phyloP scores from a whole-genome alignment of 2,329 filamentous ascomycete genomes.

The Aureobasidium vineae region DNA sequence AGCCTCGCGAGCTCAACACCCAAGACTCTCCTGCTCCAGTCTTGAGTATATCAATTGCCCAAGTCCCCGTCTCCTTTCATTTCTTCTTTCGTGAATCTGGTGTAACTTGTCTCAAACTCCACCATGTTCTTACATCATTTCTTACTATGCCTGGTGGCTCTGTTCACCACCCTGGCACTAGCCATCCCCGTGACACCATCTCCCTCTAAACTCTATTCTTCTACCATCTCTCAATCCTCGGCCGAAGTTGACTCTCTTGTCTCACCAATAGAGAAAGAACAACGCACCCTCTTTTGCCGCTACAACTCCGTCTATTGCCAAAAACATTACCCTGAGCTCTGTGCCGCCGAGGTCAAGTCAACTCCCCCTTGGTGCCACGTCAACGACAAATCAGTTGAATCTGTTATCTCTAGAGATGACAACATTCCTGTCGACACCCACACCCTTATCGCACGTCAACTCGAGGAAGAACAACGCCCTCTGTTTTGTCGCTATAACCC shows the following conservation, averaged over 20 bases:
- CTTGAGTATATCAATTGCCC: background rate
- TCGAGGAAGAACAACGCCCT: background rate
- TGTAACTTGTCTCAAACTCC: background rate
- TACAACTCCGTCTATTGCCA: background rate
- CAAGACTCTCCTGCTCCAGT: no score
- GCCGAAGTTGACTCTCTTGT: background rate
- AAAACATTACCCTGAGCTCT: background rate
- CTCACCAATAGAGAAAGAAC: background rate
- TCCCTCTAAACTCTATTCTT: background rate
- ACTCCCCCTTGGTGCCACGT: no score
- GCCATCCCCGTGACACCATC: background rate
- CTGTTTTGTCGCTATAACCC: background rate
- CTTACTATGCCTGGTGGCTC: background rate
- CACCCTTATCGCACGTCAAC: no score
- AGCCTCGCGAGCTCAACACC: background rate
- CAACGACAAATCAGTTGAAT: no score
- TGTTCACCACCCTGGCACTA: background rate
- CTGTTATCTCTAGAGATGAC: no score
- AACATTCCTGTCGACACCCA: no score
- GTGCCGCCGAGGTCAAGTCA: no score
- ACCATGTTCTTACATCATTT: background rate
- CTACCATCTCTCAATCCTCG: background rate
- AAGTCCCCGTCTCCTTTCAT: background rate
- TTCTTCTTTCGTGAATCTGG: no score
- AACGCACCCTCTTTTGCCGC: background rate